Evolutionary conservation across 305 asterid species (phyloP).

Genomic region (Fraxinus baroniana): DNA sequence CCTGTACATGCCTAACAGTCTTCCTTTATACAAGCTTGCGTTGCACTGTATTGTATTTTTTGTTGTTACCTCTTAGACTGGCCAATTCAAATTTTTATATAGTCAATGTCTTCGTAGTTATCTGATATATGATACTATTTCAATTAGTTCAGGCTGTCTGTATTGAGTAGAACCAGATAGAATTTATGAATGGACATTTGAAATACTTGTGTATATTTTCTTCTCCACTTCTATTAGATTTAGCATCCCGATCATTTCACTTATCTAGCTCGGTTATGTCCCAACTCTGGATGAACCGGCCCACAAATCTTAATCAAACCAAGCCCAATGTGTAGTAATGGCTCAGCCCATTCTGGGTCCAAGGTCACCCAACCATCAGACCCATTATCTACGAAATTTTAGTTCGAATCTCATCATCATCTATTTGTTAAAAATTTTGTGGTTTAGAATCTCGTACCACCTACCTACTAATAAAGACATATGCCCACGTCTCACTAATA

Average conservation of each 20-base stretch:
- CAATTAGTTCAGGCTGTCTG: neutral
- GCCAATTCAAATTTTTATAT: neutral
- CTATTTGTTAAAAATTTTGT: neutral
- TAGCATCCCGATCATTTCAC: too few relatives aligned
- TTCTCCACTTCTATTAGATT: neutral
- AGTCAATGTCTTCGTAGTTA: neutral
- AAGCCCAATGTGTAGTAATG: neutral
- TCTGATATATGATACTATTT: neutral
- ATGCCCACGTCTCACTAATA: neutral
- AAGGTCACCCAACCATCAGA: neutral
- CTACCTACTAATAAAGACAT: neutral
- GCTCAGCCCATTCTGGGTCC: too few relatives aligned
- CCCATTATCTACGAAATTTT: neutral
- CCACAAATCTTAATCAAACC: neutral
- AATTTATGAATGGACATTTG: neutral
- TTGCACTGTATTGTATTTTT: neutral
- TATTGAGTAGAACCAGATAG: neutral
- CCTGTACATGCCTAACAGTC: conserved; percentile 42
- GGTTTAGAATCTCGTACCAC: neutral
- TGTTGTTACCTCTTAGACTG: neutral
- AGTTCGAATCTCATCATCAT: neutral
- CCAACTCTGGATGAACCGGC: too few relatives aligned
- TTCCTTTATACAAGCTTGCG: neutral
- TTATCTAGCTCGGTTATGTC: too few relatives aligned
- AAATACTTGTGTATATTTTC: neutral